These are phyloP conservation scores for Starmerella cellae DNA, from an alignment of 805 yeast species.

Conservation along the genomic window DNA sequence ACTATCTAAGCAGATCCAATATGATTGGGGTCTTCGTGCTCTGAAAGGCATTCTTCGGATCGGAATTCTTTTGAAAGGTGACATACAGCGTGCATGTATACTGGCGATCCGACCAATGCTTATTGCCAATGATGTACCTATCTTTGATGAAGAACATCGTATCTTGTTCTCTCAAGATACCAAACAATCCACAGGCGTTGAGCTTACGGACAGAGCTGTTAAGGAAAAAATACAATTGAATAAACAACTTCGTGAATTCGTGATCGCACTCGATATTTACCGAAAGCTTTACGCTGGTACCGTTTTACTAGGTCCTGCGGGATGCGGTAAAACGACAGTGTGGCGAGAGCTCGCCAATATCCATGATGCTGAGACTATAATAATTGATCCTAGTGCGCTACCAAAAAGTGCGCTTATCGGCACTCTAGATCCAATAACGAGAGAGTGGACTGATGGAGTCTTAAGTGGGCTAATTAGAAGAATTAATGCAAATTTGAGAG, in stretches of 20 bases:
- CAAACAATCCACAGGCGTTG: neutral
- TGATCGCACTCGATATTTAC: slow-evolving; percentile 42
- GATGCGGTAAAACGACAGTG: slow-evolving; percentile 55
- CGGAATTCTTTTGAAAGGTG: slow-evolving; percentile 39
- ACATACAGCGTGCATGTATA: slow-evolving; percentile 39
- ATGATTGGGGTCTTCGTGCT: slow-evolving; percentile 83
- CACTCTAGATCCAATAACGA: slow-evolving; percentile 51
- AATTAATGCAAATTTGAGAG: slow-evolving; percentile 42
- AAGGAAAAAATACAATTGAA: neutral
- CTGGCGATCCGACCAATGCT: slow-evolving; percentile 60
- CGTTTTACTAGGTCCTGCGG: slow-evolving; percentile 66
- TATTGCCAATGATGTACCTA: slow-evolving; percentile 36
- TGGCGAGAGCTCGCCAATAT: slow-evolving; percentile 40
- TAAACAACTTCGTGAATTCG: slow-evolving; percentile 20
- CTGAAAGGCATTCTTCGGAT: slow-evolving; percentile 51
- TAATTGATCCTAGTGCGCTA: slow-evolving; percentile 65
- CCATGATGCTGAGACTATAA: slow-evolving; percentile 30
- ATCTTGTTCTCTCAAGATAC: neutral
- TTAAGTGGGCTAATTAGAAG: slow-evolving; percentile 54
- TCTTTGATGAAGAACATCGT: slow-evolving; percentile 6
- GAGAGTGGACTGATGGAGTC: slow-evolving; percentile 89
- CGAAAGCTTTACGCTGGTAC: slow-evolving; percentile 59
- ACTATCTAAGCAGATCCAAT: slow-evolving; percentile 51
- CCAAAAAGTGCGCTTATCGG: slow-evolving; percentile 60
- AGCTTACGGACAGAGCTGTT: neutral